A percentile compares a stretch with the other conserved stretches of the same genome.
These are phyloP conservation scores for Fomes fomentarius DNA, from an alignment of 1,284 basidiomycete genomes.

Conservation along the genomic window DNA sequence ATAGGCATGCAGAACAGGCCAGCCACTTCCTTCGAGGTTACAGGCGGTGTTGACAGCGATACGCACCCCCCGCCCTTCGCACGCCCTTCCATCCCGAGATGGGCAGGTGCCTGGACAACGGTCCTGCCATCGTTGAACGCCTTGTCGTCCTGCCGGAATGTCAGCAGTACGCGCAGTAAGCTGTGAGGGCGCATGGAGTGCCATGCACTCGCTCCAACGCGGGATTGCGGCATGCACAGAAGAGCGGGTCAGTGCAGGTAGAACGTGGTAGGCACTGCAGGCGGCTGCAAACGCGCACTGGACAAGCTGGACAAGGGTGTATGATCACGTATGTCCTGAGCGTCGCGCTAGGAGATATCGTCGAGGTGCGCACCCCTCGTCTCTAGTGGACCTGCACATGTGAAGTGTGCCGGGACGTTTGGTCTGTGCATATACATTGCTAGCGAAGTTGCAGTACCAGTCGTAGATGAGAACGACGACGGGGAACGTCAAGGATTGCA, in stretches of 20 bases:
- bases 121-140: conserved; percentile 51
- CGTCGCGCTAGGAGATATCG: conserved; percentile 53
- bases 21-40: neutral
- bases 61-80: conserved; percentile 55
- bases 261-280: conserved; percentile 71
- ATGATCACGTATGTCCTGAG: conserved; percentile 55
- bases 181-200: conserved; percentile 71
- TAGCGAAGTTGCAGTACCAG: conserved; percentile 26
- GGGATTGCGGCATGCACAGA: conserved; percentile 79
- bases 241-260: conserved; percentile 65
- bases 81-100: conserved; percentile 69
- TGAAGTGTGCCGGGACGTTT: conserved; percentile 57
- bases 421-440: conserved; percentile 76
- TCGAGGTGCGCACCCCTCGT: conserved; percentile 71
- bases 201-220: conserved; percentile 68
- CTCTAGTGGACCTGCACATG: no score
- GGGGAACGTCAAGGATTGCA: neutral
- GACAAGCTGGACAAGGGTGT: conserved; percentile 48
- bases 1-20: no score
- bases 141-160: conserved; percentile 48
- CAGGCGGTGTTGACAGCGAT: conserved; percentile 5
- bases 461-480: no score
- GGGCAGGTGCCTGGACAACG: conserved; percentile 55
- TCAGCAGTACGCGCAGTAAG: conserved; percentile 66
- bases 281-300: conserved; percentile 78